Base-by-base conservation (phyloP, 345 rosid genomes). In the Diplotaxis tenuifolia region DNA sequence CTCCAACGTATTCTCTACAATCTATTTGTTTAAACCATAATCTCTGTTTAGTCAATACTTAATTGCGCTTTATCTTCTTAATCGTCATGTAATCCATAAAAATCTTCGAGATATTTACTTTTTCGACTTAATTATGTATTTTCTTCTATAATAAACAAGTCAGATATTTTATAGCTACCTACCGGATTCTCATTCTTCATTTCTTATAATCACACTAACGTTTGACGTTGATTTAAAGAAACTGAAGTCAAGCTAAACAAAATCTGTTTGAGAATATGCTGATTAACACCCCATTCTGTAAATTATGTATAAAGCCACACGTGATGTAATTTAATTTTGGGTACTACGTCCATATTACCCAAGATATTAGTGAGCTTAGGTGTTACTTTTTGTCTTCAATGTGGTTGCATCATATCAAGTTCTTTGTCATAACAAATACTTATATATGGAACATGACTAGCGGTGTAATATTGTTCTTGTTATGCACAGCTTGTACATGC, bases 81-180 rank as follows among this genome's bases (percentile, higher is more conserved):
- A 29, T 68, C 75, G 73, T 70, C 68, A 49, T 53, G 50, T 58
- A 68, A 65, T 55, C 81, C 62, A 66, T 7, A 65, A 68, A 73
- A 79, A 82, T 82, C 74, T 82, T 72, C 64, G 27, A 34, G 73
- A 77, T 77, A 57, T 75, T 60, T 71, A 54, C 50, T 6, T 60
- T 58, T 54, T 62, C 56, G 21, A 68, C 49, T 19, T 38, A 61
- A 28, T 12, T 71, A 61, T 63, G 25, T 62, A 53, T 16, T 58
- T 57, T 23, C 27, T 55, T 53, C 52, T 63, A 22, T 70, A 53
- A 20, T 65, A 72, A 75, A 38, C 74, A 62, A 50, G 59, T 25
- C 67, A 65, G 58, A 18, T 68, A 53, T 64, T 64, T 31, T 57
- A 23, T 58, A 45, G 71, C 75, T 28, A 75, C 60, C 71, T 65